phyloP scores from a whole-genome alignment of 202 grass and related monocot genomes.

The Alloteropsis angusta region DNA sequence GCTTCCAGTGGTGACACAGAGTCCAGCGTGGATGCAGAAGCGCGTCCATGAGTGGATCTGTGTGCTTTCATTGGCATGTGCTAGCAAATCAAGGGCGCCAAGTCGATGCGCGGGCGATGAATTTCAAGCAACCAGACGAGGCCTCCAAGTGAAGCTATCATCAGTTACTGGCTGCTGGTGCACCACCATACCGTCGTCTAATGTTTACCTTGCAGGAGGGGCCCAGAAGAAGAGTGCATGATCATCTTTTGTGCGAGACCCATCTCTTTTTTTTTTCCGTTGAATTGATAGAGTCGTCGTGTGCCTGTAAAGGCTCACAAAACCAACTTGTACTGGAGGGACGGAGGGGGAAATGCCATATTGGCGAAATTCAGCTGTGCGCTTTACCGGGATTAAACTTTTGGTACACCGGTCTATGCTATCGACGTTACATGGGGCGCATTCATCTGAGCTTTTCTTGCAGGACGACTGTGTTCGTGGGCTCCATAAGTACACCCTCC shows the following conservation, averaged over 20 bases:
- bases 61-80: neutral
- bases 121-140: conserved; percentile 9
- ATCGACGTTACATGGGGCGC: neutral
- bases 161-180: neutral
- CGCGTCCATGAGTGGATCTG: neutral
- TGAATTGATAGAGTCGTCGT: conserved; percentile 9
- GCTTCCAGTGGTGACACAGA: neutral
- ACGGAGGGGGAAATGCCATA: neutral
- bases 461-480: neutral
- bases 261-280: conserved; percentile 18
- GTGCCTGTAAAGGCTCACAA: neutral
- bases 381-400: neutral
- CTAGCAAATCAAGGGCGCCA: neutral
- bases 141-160: conserved; percentile 1
- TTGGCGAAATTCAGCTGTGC: conserved; percentile 17
- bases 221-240: neutral
- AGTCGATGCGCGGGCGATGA: neutral
- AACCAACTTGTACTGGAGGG: conserved; percentile 10
- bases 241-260: neutral
- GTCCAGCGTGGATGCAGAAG: conserved; percentile 28
- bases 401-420: neutral
- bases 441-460: neutral
- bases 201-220: neutral
- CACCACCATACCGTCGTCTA: neutral
- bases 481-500: too few species aligned